phyloP scores from a whole-genome alignment of 805 yeast species.

The Sporopachydermia quercuum region DNA sequence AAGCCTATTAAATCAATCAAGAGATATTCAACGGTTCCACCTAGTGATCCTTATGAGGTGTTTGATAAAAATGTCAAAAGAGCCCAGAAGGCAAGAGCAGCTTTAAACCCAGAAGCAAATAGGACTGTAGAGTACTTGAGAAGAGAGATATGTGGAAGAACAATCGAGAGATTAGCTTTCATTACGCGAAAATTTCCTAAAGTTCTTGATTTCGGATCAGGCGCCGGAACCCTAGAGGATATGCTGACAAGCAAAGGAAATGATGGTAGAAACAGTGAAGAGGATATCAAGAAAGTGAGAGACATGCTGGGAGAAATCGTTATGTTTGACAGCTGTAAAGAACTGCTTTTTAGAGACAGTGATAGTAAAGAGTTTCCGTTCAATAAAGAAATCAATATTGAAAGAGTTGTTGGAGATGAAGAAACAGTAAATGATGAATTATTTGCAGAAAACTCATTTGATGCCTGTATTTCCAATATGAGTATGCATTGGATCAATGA shows the following conservation, averaged over 20 bases:
- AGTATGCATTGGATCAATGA: slow-evolving; percentile 80
- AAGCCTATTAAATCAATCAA: no score
- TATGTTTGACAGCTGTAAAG: slow-evolving; percentile 52
- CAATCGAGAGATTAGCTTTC: slow-evolving; percentile 63
- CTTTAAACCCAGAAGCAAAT: slow-evolving; percentile 28
- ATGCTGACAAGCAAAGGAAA: slow-evolving; percentile 24
- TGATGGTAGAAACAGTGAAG: slow-evolving; percentile 17
- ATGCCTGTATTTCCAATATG: slow-evolving; percentile 60
- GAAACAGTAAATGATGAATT: slow-evolving; percentile 36
- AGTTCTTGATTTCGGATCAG: slow-evolving; percentile 60
- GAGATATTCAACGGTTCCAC: no score
- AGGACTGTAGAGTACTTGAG: slow-evolving; percentile 56
- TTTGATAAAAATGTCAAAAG: slow-evolving; percentile 52
- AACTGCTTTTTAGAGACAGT: slow-evolving; percentile 37
- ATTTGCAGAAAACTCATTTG: slow-evolving; percentile 31
- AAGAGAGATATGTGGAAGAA: slow-evolving; percentile 56
- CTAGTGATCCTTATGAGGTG: slow-evolving; percentile 22
- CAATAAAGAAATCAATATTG: slow-evolving; percentile 29
- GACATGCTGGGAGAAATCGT: slow-evolving; percentile 36
- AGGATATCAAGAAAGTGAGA: slow-evolving; percentile 32
- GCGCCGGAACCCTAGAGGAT: slow-evolving; percentile 48
- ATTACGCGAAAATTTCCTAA: slow-evolving; percentile 46
- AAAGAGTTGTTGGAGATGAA: slow-evolving; percentile 50
- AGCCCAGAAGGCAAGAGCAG: slow-evolving; percentile 44
- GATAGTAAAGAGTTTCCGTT: slow-evolving; percentile 20